A percentile compares a stretch with the other conserved stretches of the same genome.
phyloP scores from a whole-genome alignment of 306 rosid genomes.

The Corylus americana region DNA sequence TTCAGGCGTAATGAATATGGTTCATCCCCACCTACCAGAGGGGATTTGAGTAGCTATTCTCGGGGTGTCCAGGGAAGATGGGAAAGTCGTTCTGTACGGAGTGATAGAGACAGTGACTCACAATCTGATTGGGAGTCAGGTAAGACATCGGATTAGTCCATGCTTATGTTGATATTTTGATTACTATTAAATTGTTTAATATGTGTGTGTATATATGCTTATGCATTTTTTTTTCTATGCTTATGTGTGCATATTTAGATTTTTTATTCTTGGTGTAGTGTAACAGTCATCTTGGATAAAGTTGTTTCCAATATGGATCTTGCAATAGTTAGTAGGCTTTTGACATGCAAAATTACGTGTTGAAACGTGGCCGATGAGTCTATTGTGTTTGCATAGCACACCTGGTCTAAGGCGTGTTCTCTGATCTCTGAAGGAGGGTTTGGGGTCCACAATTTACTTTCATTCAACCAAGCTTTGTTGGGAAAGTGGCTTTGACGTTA shows the following conservation, averaged over 20 bases:
- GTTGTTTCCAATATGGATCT: not conserved
- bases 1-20: conserved; percentile 69
- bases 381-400: not conserved
- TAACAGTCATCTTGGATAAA: not conserved
- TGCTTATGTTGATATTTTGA: not conserved
- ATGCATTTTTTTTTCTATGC: not conserved
- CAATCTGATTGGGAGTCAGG: conserved; percentile 89
- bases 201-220: too few relatives aligned
- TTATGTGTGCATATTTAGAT: not conserved
- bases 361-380: not conserved
- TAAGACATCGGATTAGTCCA: conserved; percentile 39
- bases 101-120: conserved; percentile 79
- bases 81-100: conserved; percentile 77
- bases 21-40: conserved; percentile 87
- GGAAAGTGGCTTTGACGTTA: too few relatives aligned
- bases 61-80: conserved; percentile 79
- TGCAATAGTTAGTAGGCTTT: not conserved
- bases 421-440: too few relatives aligned
- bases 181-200: not conserved
- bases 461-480: too few relatives aligned
- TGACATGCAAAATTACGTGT: not conserved
- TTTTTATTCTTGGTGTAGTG: not conserved
- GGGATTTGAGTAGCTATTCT: conserved; percentile 57
- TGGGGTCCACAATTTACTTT: too few relatives aligned
- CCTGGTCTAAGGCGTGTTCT: too few relatives aligned